Percentiles rank a stretch among this genome's conserved stretches.
Conservation (phyloP, 768 basidiomycete species). For the Calvatia gigantea region DNA sequence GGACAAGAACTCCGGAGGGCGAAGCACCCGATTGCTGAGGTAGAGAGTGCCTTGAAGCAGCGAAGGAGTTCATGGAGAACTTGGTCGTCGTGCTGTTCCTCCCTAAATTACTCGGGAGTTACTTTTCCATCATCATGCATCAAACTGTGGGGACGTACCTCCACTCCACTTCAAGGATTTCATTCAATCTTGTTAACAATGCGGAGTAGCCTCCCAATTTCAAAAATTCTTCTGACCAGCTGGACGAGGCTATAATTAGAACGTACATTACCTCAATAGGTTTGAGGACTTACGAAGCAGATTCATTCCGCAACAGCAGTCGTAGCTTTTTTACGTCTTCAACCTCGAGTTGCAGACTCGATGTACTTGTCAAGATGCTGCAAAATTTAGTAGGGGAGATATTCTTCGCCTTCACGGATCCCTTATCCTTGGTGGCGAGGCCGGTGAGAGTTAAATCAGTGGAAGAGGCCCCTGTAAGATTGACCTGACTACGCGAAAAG, state of each 20-base stretch:
- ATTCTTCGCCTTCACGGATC: slow-evolving; percentile 36
- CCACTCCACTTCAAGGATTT: slow-evolving; percentile 96
- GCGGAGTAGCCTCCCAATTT: slow-evolving; percentile 82
- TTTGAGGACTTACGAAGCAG: slow-evolving; percentile 60
- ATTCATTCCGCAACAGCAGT: slow-evolving; percentile 84
- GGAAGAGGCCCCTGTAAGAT: slow-evolving; percentile 35
- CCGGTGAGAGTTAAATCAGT: slow-evolving; percentile 36
- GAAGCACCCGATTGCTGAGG: slow-evolving; percentile 83
- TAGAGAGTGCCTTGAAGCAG: slow-evolving; percentile 91
- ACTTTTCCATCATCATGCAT: not conserved
- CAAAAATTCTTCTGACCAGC: slow-evolving; percentile 90
- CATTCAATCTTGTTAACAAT: slow-evolving; percentile 79
- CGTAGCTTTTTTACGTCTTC: slow-evolving; percentile 86
- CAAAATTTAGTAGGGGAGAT: slow-evolving; percentile 65
- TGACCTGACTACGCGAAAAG: slow-evolving; percentile 51
- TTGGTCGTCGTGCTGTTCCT: slow-evolving; percentile 98
- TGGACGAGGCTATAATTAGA: slow-evolving; percentile 23
- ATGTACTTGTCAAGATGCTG: slow-evolving; percentile 61
- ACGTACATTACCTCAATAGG: not conserved
- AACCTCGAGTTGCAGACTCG: slow-evolving; percentile 76
- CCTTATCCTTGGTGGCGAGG: slow-evolving; percentile 50
- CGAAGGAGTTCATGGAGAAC: slow-evolving; percentile 87
- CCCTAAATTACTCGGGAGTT: slow-evolving; percentile 49
- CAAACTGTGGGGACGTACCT: slow-evolving; percentile 51
- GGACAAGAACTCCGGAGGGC: slow-evolving; percentile 89